A percentile compares a stretch with the other conserved stretches of the same genome.
phyloP scores from a whole-genome alignment of 2,329 filamentous ascomycete species.

The Cladosporium sp. region DNA sequence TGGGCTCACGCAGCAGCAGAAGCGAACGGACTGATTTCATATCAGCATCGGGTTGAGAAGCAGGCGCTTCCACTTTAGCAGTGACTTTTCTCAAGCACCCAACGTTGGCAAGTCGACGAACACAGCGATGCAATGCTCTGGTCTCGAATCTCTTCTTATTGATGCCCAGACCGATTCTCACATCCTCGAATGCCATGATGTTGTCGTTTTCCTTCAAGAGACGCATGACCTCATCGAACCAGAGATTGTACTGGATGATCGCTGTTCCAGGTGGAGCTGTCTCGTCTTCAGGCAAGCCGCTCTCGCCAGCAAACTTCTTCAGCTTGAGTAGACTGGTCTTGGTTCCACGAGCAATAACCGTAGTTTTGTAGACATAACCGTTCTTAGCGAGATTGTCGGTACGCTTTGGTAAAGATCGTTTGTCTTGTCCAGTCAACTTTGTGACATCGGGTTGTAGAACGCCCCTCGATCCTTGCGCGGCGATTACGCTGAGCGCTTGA shows the following conservation, averaged over 20 bases:
- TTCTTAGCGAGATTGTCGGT: constrained; percentile 54
- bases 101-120: constrained; percentile 34
- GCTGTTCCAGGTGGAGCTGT: constrained; percentile 13
- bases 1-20: constrained; percentile 38
- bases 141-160: constrained; percentile 34
- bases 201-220: constrained; percentile 44
- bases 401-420: constrained; percentile 59
- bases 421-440: constrained; percentile 57
- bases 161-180: constrained; percentile 44
- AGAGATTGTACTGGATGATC: constrained; percentile 43
- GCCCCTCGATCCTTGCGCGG: constrained; percentile 49
- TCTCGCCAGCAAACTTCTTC: constrained; percentile 43
- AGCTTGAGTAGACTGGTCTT: constrained; percentile 56
- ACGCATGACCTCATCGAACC: constrained; percentile 46
- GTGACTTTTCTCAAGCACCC: constrained; percentile 38
- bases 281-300: constrained; percentile 13
- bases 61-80: constrained; percentile 24
- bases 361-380: constrained; percentile 58
- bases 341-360: constrained; percentile 44
- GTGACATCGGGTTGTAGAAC: constrained; percentile 56
- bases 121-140: constrained; percentile 35
- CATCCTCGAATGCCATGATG: constrained; percentile 50
- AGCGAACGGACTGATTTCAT: constrained; percentile 29
- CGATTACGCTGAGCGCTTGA: constrained; percentile 55
- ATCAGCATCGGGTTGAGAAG: constrained; percentile 17